Percentiles rank a stretch among this genome's conserved stretches.
Evolutionary conservation across 768 basidiomycete species (phyloP).

Genomic region (Lentinus tigrinus): DNA sequence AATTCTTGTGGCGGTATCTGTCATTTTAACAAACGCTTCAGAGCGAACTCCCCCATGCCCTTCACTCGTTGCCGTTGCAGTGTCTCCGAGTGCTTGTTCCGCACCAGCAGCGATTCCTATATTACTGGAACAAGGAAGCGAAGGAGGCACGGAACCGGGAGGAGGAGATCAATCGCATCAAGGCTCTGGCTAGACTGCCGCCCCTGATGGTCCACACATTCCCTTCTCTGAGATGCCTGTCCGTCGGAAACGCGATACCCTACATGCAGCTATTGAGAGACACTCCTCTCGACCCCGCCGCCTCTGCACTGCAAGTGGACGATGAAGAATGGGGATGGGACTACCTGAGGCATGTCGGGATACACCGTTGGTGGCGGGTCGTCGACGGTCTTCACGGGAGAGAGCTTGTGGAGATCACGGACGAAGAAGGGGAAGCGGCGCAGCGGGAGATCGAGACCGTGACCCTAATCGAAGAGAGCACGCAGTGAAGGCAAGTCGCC

Average conservation of each 20-base stretch:
- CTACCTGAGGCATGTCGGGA: background rate
- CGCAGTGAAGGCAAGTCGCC: no score
- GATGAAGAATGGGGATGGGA: conserved; percentile 1
- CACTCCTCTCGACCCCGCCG: background rate
- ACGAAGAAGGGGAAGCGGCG: background rate
- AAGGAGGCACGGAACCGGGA: background rate
- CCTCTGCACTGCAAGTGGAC: background rate
- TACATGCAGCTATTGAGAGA: background rate
- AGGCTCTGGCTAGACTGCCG: background rate
- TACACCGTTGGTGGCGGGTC: background rate
- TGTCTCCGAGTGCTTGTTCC: background rate
- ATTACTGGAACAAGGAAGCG: background rate
- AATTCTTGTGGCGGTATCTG: no score
- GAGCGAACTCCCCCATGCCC: background rate
- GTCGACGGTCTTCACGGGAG: background rate
- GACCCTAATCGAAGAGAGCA: no score
- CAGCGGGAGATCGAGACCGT: background rate
- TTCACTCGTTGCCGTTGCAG: background rate
- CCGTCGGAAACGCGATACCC: background rate
- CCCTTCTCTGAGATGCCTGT: conserved; percentile 1
- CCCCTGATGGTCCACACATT: background rate
- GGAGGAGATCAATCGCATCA: background rate
- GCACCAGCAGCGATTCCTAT: background rate
- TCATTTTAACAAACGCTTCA: background rate
- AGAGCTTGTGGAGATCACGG: background rate